These are phyloP conservation scores for Pseudevernia furfuracea DNA, from an alignment of 495 filamentous ascomycete genomes.

Conservation along the genomic window DNA sequence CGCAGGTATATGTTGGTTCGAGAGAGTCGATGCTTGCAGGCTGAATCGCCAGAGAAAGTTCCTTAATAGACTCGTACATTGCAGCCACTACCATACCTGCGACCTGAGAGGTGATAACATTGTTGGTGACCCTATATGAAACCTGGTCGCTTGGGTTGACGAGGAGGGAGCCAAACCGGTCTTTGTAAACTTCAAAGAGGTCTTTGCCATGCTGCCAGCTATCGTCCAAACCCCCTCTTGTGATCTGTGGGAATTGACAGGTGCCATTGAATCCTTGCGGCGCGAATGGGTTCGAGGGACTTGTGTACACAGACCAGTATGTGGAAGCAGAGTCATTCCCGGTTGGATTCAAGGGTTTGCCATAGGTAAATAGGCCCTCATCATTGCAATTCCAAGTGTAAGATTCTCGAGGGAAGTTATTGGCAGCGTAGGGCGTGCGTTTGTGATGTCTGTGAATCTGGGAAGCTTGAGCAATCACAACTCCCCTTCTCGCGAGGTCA, in stretches of 20 bases:
- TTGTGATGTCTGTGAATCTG: constrained; percentile 66
- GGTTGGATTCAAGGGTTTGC: constrained; percentile 35
- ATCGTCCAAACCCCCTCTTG: constrained; percentile 53
- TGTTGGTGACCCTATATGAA: constrained; percentile 57
- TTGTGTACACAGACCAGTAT: constrained; percentile 52
- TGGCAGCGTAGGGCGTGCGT: constrained; percentile 60
- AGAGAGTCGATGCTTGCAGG: constrained; percentile 52
- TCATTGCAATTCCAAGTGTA: constrained; percentile 59
- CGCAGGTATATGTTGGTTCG: constrained; percentile 55
- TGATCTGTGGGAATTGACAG: constrained; percentile 68
- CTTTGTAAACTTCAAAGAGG: constrained; percentile 55
- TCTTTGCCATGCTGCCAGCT: constrained; percentile 59
- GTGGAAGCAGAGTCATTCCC: constrained; percentile 35
- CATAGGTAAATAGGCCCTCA: constrained; percentile 54
- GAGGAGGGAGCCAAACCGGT: constrained; percentile 52
- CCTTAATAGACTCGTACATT: constrained; percentile 41
- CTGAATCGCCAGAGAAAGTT: constrained; percentile 40
- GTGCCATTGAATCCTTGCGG: constrained; percentile 51
- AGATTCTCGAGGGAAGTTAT: constrained; percentile 57
- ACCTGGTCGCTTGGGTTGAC: constrained; percentile 35
- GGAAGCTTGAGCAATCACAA: constrained; percentile 19
- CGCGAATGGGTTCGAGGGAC: constrained; percentile 50
- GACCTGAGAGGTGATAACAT: constrained; percentile 64
- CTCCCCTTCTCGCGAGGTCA: not conserved
- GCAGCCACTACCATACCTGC: constrained; percentile 56